phyloP scores from a whole-genome alignment of 2,329 filamentous ascomycete genomes.

The Pseudogymnoascus sp. region DNA sequence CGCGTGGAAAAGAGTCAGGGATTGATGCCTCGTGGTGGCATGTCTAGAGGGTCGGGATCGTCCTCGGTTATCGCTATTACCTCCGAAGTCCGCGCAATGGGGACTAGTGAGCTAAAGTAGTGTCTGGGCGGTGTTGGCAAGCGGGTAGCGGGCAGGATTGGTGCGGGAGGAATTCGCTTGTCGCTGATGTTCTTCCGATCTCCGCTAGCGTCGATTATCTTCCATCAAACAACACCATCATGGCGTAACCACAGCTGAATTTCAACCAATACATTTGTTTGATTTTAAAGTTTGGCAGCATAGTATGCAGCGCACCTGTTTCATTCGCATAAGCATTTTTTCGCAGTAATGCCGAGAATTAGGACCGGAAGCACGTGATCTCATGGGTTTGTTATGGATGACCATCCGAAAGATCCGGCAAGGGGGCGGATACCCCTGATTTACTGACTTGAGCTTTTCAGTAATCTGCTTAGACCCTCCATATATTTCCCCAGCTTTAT shows the following conservation, averaged over 20 bases:
- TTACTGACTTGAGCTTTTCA: neutral
- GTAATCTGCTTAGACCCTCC: neutral
- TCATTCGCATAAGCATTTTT: neutral
- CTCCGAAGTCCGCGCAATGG: neutral
- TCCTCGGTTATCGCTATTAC: neutral
- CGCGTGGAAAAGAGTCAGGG: neutral
- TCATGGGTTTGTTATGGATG: neutral
- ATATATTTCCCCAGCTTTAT: neutral
- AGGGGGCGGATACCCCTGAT: neutral
- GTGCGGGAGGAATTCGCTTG: neutral
- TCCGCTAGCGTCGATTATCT: neutral
- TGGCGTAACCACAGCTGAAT: neutral
- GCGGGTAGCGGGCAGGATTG: neutral
- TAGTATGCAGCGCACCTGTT: neutral
- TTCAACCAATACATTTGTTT: neutral
- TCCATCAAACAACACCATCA: neutral
- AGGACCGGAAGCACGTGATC: neutral
- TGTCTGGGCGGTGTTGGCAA: neutral
- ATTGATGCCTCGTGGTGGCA: neutral
- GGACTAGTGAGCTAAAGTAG: neutral
- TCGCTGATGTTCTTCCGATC: slow-evolving; percentile 1
- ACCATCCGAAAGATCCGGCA: neutral
- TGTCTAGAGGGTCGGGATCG: neutral
- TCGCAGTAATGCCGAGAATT: neutral
- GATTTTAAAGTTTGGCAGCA: neutral